Base-by-base conservation (phyloP, 352 stramenopile genomes). In the Phytophthora pisi region DNA sequence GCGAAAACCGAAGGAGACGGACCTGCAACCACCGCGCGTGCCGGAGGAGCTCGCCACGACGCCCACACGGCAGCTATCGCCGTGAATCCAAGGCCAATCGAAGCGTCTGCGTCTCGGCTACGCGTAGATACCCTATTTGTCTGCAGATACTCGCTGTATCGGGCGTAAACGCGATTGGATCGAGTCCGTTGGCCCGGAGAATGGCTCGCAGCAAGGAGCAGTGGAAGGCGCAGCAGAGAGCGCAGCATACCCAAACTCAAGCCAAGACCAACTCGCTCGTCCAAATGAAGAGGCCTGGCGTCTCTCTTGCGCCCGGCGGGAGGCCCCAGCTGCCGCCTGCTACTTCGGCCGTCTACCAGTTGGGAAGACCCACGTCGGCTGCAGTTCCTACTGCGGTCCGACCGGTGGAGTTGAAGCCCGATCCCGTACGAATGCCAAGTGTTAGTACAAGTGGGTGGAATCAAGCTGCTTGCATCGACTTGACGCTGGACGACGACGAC, bases 401-500 rank as follows among this genome's bases (percentile, higher is more conserved):
- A 5, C 24, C 36, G 5, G n/a, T 2, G 45, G 36, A 58, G 24
- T 10, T 73, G 10, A 70, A 75, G 46, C 9, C 43, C 20, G 71
- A 72, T 16, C 54, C 53, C 0, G 45, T 68, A 47, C 53, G 49
- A 57, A 64, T 15, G 13, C 8, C 50, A 64, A 62, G 28, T 60
- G 20, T 30, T 38, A 59, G 16, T 40, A 26, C 36, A 6, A 28
- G 15, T 24, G 51, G 30, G 7, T 68, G 24, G 24, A 26, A 26
- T 26, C 24, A 26, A 26, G 36, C 15, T 47, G n/a, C 40, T 47
- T 47, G 16, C 18, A 92, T 92, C 51, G 84, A 92, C 42, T 64
- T 92, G 30, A 90, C 81, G 26, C 51, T 74, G 8, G 79, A 89
- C 13, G 76, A 88, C 26, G 80, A 86, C 8, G 81, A 83, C 11